Percentiles rank a stretch among this genome's conserved stretches.
phyloP scores from a whole-genome alignment of 768 basidiomycete species.

The Leccinum incarnatum region DNA sequence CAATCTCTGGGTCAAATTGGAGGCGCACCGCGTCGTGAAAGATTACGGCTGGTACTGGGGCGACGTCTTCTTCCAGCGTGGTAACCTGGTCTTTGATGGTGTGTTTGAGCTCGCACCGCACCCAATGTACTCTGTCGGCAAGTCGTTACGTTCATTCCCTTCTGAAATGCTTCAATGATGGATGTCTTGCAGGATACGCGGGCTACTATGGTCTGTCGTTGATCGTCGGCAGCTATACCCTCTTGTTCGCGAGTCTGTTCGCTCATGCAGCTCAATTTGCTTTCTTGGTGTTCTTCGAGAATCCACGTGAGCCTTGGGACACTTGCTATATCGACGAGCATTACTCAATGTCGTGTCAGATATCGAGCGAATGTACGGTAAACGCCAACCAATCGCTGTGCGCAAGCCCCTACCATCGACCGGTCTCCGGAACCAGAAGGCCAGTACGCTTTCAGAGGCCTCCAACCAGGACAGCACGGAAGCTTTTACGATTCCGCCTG shows the following conservation, averaged over 20 bases:
- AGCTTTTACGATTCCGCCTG: conserved; percentile 45
- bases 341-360: conserved; percentile 43
- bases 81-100: conserved; percentile 92
- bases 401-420: conserved; percentile 60
- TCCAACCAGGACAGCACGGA: conserved; percentile 27
- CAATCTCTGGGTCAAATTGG: conserved; percentile 98
- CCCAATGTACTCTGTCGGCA: conserved; percentile 93
- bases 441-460: conserved; percentile 1
- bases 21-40: conserved; percentile 96
- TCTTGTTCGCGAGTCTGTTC: conserved; percentile 89
- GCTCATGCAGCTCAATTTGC: conserved; percentile 96
- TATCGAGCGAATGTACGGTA: conserved; percentile 91
- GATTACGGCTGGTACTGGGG: conserved; percentile 99
- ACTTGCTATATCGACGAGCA: neutral
- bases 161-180: neutral
- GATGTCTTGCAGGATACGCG: conserved; percentile 92
- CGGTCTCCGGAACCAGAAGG: conserved; percentile 14
- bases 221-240: conserved; percentile 83
- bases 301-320: conserved; percentile 70
- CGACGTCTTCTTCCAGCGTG: conserved; percentile 90
- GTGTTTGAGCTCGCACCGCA: conserved; percentile 94
- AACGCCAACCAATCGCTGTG: conserved; percentile 85
- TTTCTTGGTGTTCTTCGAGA: conserved; percentile 94
- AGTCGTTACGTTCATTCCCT: conserved; percentile 4
- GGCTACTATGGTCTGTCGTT: conserved; percentile 96